Conservation (phyloP, 2,329 filamentous ascomycete species). For the Aspergillus flavus region DNA sequence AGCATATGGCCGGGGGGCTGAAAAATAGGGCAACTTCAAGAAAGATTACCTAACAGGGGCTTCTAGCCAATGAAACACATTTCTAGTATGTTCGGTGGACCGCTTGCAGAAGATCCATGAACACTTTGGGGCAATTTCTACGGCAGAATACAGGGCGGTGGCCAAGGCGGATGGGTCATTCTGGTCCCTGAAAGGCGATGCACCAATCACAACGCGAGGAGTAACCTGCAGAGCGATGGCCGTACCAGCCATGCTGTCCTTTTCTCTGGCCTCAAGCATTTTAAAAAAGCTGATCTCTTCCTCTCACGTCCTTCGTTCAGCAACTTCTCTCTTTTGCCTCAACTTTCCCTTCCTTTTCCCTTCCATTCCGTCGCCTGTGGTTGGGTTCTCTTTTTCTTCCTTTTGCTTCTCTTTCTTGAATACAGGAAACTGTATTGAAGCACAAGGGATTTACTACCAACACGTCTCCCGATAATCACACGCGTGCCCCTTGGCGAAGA, state of each 20-base stretch:
- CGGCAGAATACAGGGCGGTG: slow-evolving; percentile 30
- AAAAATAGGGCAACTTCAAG: background rate
- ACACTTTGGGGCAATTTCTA: background rate
- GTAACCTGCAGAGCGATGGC: slow-evolving; percentile 37
- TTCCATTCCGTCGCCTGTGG: slow-evolving; percentile 11
- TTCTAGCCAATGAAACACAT: background rate
- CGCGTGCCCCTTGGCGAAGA: slow-evolving; percentile 16
- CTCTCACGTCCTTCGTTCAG: slow-evolving; percentile 2
- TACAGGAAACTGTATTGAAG: background rate
- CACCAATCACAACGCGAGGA: slow-evolving; percentile 42
- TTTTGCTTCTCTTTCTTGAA: slow-evolving; percentile 9
- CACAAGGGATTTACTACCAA: background rate
- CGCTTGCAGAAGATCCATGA: slow-evolving; percentile 12
- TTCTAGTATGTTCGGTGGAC: slow-evolving; percentile 39
- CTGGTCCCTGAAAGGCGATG: background rate
- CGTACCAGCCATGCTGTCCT: slow-evolving; percentile 33
- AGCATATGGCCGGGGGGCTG: background rate
- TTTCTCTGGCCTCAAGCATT: slow-evolving; percentile 19
- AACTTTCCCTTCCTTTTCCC: slow-evolving; percentile 18
- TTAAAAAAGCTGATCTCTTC: slow-evolving; percentile 4
- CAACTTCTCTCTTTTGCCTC: slow-evolving; percentile 17
- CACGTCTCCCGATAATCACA: background rate
- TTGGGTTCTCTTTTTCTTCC: slow-evolving; percentile 16
- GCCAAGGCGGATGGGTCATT: slow-evolving; percentile 31
- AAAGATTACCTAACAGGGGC: background rate